Base-by-base conservation (phyloP, 192 early-diverging fungal species). In the Backusella liffmaniae region DNA sequence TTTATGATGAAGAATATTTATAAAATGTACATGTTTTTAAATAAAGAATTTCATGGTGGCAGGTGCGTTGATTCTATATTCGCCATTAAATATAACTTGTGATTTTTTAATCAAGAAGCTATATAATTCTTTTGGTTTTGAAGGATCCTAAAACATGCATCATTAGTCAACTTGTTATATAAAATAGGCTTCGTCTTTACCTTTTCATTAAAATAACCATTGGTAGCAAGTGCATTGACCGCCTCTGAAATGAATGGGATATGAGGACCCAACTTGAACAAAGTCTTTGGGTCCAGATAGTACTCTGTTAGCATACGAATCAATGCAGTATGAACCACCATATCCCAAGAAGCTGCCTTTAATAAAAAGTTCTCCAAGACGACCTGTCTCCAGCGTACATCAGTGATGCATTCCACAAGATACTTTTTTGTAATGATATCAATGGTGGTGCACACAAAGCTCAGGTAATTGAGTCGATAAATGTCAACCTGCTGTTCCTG, bases 321-420 rank as follows among this genome's bases (percentile, higher is more conserved):
- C 8, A 84, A 68, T 23, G 84, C 76, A n/a, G 79, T 73, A 53
- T 87, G 80, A 1, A 81, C 83, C 4, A 75, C 76, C 4, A 51
- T 67, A 70, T 84, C 83, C 72, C 82, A 73, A 4, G 76, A 72
- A 2, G 77, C 82, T 5, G 74, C 74, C 10, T 80, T 76, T 34
- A 88, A 13, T 37, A 88, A 65, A 44, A 88, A 85, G 0, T 86
- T 77, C 18, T 81, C 82, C 80, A 88, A 71, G 16, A 88, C 77
- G 1, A 73, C 74, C 2, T 80, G 56, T 32, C 83, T 80, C 82
- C 83, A 82, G 15, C 80, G 77, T 15, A 70, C 66, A 42, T 77
- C 79, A 8, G 56, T 70, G 18, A 88, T 49, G 66, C 80, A 81
- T 3, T 84, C 80, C 2, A 79, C 59, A 26, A 86, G 70, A 34